Evolutionary conservation across 768 basidiomycete species (phyloP), one percentile per base, ranked within the genome.

Genomic region (Pulveroboletus sp.): DNA sequence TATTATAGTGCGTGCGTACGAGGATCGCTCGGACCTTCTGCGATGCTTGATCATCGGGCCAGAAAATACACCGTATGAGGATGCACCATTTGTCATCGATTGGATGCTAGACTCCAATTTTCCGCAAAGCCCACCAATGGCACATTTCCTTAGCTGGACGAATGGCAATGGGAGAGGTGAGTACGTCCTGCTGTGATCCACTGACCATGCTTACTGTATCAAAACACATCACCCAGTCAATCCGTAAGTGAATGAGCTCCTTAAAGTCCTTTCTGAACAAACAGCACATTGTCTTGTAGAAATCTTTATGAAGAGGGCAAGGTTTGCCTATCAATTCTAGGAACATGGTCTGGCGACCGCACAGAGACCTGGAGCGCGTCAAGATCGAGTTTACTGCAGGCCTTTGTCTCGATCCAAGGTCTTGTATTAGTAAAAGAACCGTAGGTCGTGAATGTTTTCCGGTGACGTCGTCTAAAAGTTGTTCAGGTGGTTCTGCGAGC

Each of bases 241-340:
- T 65, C 88, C 88, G 87, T 89, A 61, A 73, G 85, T 73, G 17
- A 43, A 48, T 14, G 31, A 4, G 26, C 35, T 9, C 18, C 36
- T 27, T 7, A 37, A 31, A 26, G 31, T 27, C 24, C 14, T n/a
- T 7, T 30, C 9, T 50, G 45, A 50, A 9, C 46, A 45, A 52
- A 38, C 7, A 1, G 38, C 17, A 33, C 50, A 10, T 49, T 40
- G 14, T 43, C 38, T 9, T 53, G 7, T 35, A 89, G 87, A 37
- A 95, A 95, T 70, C 68, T 96, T 37, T 97, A 97, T 55, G 93
- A 94, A 62, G 93, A 96, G 56, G 93, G 93, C 39, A 95, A 95
- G 67, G 92, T 95, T 28, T 95, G 93, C 59, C 68, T 95, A 37
- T 94, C 92, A 14, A 90, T 95, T 43, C 71, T 95, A 7, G 90